Percentiles rank a stretch among this genome's conserved stretches.
phyloP scores from a whole-genome alignment of 306 rosid species.

The Dicorynia guianensis region DNA sequence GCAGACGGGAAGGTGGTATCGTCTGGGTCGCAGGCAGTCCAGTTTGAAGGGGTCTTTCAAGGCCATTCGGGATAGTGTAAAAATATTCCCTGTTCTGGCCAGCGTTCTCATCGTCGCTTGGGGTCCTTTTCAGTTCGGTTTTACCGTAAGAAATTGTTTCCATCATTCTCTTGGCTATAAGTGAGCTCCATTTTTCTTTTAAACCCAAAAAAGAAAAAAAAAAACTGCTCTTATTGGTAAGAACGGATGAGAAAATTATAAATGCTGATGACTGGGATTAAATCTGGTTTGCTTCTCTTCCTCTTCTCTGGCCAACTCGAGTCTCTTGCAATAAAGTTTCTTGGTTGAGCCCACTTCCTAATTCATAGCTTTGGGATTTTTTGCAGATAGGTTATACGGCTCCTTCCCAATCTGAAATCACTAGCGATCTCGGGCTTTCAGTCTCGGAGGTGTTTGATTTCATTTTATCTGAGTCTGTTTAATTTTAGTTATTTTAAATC shows the following conservation, averaged over 20 bases:
- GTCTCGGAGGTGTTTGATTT: slow-evolving; percentile 70
- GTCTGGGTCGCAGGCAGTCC: slow-evolving; percentile 75
- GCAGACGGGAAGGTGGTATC: slow-evolving; percentile 96
- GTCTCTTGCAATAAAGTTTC: too few species aligned
- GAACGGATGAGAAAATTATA: too few species aligned
- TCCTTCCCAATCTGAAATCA: slow-evolving; percentile 90
- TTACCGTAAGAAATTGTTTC: slow-evolving; percentile 64
- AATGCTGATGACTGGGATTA: too few species aligned
- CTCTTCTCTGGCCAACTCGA: too few species aligned
- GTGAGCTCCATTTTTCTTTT: too few species aligned
- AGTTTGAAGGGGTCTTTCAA: slow-evolving; percentile 82
- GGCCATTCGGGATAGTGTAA: slow-evolving; percentile 73
- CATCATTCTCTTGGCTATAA: background rate
- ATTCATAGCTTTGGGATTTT: slow-evolving; percentile 30
- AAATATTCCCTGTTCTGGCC: slow-evolving; percentile 84
- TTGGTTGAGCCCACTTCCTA: too few species aligned
- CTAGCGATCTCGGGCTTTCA: slow-evolving; percentile 75
- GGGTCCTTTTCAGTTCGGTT: slow-evolving; percentile 97
- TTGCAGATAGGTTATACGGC: slow-evolving; percentile 87
- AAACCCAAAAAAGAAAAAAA: too few species aligned
- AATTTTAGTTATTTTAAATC: slow-evolving; percentile 6
- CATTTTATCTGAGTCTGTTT: slow-evolving; percentile 1
- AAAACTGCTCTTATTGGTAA: too few species aligned
- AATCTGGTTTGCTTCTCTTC: too few species aligned
- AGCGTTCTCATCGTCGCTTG: slow-evolving; percentile 94